Evolutionary conservation across 140 eudicot species (phyloP), one percentile per base, ranked within the genome.

Genomic region (Flaveria floridana): DNA sequence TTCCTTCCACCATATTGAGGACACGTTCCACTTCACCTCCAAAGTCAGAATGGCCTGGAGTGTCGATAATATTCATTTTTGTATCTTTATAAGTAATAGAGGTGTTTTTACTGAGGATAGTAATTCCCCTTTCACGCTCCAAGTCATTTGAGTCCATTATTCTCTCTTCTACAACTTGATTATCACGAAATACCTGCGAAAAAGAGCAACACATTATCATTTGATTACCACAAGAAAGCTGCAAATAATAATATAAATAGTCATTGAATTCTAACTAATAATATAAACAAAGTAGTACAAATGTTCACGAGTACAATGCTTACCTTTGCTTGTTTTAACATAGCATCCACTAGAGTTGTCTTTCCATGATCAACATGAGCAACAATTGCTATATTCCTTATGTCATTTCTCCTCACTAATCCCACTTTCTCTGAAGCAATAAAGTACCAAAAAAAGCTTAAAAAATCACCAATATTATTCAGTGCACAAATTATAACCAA

Each of bases 361-460:
- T 91, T 91, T 65, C 97, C 97, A 78, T 91, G 97, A 84, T 91
- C 97, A 1, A 91, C 97, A 81, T 91, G 97, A 72, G 97, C 97
- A 68, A 91, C 97, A 74, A 91, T 89, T 8, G 97, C 97, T 65
- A 91, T 89, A 77, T 91, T 91, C 75, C 97, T 78, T 58, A 91
- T 82, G 78, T 87, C 97, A 72, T 61, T 82, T 82, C 97, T 83
- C 87, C 96, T 87, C 77, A 75, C 67, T 68, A 91, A 81, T 68
- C 82, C 83, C 75, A 68, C 74, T 78, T 76, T 85, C 85, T 86
- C 97, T 91, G 81, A 65, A 57, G 70, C 73, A 76, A 39, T 50
- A 28, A 52, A 37, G 67, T 8, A 56, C 57, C 26, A 70, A 53
- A 50, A 53, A 70, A 72, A 28, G 37, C 19, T 41, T 26, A 7